Evolutionary conservation across 768 basidiomycete species (phyloP), one percentile per base, ranked within the genome.

Genomic region (Boletus vermiculosoides): DNA sequence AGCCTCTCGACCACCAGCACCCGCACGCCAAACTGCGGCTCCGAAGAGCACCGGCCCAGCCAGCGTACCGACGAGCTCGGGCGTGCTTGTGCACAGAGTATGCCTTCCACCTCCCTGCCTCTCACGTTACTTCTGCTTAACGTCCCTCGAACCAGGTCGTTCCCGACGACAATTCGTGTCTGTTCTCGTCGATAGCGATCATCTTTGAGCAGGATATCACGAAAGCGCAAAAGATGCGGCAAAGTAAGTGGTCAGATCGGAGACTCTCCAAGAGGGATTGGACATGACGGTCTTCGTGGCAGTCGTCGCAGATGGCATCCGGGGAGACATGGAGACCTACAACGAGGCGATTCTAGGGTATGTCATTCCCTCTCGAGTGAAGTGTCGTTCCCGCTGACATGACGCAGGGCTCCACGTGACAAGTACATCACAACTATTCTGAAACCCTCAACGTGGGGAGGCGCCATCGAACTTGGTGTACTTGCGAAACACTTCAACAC

Each of bases 151-250:
- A 47, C 16, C 25, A 90, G 84, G 80, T 94, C 54, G 92, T 96
- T 18, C 95, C 94, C n/a, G 96, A 98, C 66, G 96, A 98, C 74
- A 98, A 98, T 66, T 90, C 93, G 1, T 98, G 96, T 71, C 77
- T 98, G 31, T 98, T 98, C 76, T 89, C 89, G 4, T 86, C 94
- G 3, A 78, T 92, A 45, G 92, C 90, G 16, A 75, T 96, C 41
- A 77, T 96, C 2, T 95, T 98, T 64, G 85, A 88, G 66, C 93
- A 95, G 65, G 85, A 84, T 55, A 86, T 88, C 13, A 72, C 79
- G n/a, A 86, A 86, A 56, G 89, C 88, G 2, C 76, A 78, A 25
- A 73, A 78, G 58, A 81, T 97, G 66, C 82, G 95, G 41, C 79
- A 90, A 73, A 83, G 94, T 94, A 63, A 58, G 82, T 69, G 40